These are phyloP conservation scores for Chlorophyllum brunneum DNA, from an alignment of 768 basidiomycete genomes.

Conservation along the genomic window DNA sequence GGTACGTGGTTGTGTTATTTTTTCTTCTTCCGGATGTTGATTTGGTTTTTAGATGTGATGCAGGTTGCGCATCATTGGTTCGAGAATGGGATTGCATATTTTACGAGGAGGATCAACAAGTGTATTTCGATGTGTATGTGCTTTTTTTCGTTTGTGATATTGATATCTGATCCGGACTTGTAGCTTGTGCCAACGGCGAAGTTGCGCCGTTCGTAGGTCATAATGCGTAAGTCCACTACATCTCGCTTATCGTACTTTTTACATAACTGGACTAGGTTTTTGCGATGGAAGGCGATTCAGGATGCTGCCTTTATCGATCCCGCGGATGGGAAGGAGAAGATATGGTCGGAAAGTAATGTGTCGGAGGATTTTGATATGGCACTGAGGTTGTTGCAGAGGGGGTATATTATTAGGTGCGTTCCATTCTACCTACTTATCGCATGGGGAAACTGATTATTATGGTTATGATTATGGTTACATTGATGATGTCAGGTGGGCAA, in stretches of 20 bases:
- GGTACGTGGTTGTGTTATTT: slow-evolving; percentile 32
- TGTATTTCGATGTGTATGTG: slow-evolving; percentile 68
- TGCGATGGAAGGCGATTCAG: slow-evolving; percentile 84
- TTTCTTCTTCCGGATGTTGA: too few species aligned
- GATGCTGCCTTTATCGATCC: slow-evolving; percentile 74
- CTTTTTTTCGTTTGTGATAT: slow-evolving; percentile 17
- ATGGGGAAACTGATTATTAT: too few species aligned
- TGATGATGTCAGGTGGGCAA: slow-evolving; percentile 59
- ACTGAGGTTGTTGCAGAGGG: slow-evolving; percentile 52
- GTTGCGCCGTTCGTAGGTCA: slow-evolving; percentile 83
- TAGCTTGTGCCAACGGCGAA: slow-evolving; percentile 77
- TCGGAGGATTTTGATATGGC: slow-evolving; percentile 87
- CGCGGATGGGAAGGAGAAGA: slow-evolving; percentile 61
- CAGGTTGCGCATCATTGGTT: slow-evolving; percentile 86
- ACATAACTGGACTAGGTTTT: too few species aligned
- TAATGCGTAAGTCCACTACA: too few species aligned
- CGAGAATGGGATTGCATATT: slow-evolving; percentile 84
- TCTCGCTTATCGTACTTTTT: too few species aligned
- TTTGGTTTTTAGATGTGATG: slow-evolving; percentile 64
- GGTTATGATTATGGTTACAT: too few species aligned
- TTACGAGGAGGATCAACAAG: slow-evolving; percentile 76
- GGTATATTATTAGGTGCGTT: slow-evolving; percentile 61
- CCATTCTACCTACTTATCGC: too few species aligned
- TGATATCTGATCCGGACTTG: background rate
- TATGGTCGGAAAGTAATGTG: slow-evolving; percentile 76